A percentile compares a stretch with the other conserved stretches of the same genome.
phyloP scores from a whole-genome alignment of 495 filamentous ascomycete species.

The Arthonia radiata region DNA sequence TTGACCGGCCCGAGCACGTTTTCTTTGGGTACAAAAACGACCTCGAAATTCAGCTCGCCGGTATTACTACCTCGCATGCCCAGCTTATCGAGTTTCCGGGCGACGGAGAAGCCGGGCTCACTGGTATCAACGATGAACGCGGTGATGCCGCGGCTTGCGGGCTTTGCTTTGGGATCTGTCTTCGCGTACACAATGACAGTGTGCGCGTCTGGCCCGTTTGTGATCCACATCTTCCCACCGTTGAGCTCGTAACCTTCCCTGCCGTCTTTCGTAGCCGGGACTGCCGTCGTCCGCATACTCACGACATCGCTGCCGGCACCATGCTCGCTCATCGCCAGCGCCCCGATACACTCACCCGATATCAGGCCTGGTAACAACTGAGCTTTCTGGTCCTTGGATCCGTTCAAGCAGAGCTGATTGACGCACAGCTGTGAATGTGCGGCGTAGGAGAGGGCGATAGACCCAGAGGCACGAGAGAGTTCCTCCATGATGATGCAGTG shows the following conservation, averaged over 20 bases:
- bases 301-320: slow-evolving; percentile 84
- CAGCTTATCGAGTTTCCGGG: slow-evolving; percentile 88
- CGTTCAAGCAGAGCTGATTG: slow-evolving; percentile 88
- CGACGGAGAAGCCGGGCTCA: slow-evolving; percentile 48
- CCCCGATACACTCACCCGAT: slow-evolving; percentile 60
- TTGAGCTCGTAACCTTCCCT: slow-evolving; percentile 73
- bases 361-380: slow-evolving; percentile 63
- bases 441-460: slow-evolving; percentile 79
- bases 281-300: slow-evolving; percentile 73
- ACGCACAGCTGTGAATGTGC: slow-evolving; percentile 93
- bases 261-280: too few species aligned
- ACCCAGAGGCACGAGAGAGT: slow-evolving; percentile 48
- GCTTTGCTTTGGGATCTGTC: slow-evolving; percentile 51
- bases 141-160: slow-evolving; percentile 82
- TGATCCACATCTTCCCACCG: slow-evolving; percentile 99
- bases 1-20: slow-evolving; percentile 64
- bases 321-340: slow-evolving; percentile 87
- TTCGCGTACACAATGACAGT: slow-evolving; percentile 86
- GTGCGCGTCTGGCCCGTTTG: slow-evolving; percentile 84
- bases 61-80: slow-evolving; percentile 96
- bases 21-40: slow-evolving; percentile 67
- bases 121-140: slow-evolving; percentile 67
- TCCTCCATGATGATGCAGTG: slow-evolving; percentile 96
- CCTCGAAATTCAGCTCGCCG: slow-evolving; percentile 77
- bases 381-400: slow-evolving; percentile 48